phyloP scores from a whole-genome alignment of 2,329 filamentous ascomycete genomes.

The Cladosporium sp. region DNA sequence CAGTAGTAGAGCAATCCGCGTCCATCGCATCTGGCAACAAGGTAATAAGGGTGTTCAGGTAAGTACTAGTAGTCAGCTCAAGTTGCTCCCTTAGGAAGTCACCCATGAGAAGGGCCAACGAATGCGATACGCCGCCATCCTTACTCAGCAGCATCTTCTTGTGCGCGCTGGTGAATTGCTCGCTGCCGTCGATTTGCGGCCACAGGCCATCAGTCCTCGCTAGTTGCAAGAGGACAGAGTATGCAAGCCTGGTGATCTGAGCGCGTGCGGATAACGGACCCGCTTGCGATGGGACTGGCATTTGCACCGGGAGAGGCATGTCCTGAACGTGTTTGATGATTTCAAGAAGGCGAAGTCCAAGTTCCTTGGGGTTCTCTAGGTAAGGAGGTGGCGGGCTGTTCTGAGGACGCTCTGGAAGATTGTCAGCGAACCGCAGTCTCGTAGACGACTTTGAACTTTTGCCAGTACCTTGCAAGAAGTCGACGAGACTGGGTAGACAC shows the following conservation, averaged over 20 bases:
- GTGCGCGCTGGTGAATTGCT: slow-evolving; percentile 38
- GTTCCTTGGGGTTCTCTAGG: slow-evolving; percentile 20
- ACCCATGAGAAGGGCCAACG: slow-evolving; percentile 17
- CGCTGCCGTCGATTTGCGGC: slow-evolving; percentile 29
- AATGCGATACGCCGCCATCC: slow-evolving; percentile 15
- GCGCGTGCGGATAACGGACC: neutral
- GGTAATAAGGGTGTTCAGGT: slow-evolving; percentile 19
- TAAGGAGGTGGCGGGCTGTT: slow-evolving; percentile 15
- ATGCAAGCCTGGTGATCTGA: slow-evolving; percentile 6
- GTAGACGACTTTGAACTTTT: neutral
- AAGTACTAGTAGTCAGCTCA: slow-evolving; percentile 19
- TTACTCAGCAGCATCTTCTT: slow-evolving; percentile 21
- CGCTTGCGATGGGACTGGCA: neutral
- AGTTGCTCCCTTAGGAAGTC: slow-evolving; percentile 22
- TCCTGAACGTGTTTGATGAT: slow-evolving; percentile 9
- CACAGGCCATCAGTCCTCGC: slow-evolving; percentile 6
- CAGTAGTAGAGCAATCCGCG: slow-evolving; percentile 6
- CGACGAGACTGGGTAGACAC: slow-evolving; percentile 19
- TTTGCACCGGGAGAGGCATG: neutral
- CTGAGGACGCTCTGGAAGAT: slow-evolving; percentile 15
- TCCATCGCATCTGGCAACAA: slow-evolving; percentile 20
- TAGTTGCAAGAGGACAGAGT: slow-evolving; percentile 7
- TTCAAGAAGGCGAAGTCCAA: slow-evolving; percentile 19
- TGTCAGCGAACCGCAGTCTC: slow-evolving; percentile 11
- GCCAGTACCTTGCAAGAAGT: slow-evolving; percentile 24